Evolutionary conservation across 1,284 basidiomycete genomes (phyloP), one percentile per base, ranked within the genome.

Genomic region (Albatrellus sp.): DNA sequence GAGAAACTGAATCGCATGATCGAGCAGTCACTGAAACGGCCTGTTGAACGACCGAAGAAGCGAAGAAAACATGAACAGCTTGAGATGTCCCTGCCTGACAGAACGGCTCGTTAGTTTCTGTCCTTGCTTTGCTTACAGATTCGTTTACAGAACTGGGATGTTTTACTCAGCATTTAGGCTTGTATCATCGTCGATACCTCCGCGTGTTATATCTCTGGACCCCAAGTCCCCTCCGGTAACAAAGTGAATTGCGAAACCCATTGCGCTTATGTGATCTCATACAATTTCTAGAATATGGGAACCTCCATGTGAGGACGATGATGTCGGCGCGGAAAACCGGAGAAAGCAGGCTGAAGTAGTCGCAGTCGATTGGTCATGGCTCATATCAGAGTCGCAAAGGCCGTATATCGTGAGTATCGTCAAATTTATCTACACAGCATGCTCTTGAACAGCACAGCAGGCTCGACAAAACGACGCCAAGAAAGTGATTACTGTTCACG

Each of bases 361-460:
- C n/a, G 61, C 61, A 3, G 61, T 65, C 9, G 61, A 64, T 37
- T 49, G 54, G 11, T 48, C 49, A 2, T 59, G 57, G 55, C 44
- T 65, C 17, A 29, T 58, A 7, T 24, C 34, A 9, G 52, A 58
- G 41, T 57, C 57, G 4, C 46, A 33, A 6, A 53, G 47, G 34
- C 39, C 51, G 14, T 46, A 46, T 35, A 20, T 40, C 8, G 63
- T 65, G 43, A 44, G 62, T 51, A 6, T 30, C 31, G 19, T n/a
- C 2, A 14, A 16, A 24, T 30, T 37, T 11, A 20, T 11, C 17
- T 16, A 9, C 20, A 30, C 34, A 5, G 9, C 12, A 14, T 16
- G 10, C n/a, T 11, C 13, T 6, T 40, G 19, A 14, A 41, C 39
- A 35, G 12, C 39, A 37, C 14, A 35, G n/a, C 35, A 59, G 55